Evolutionary conservation across 2,329 filamentous ascomycete genomes (phyloP), one percentile per base, ranked within the genome.

Genomic region (Pseudonectria foliicola): DNA sequence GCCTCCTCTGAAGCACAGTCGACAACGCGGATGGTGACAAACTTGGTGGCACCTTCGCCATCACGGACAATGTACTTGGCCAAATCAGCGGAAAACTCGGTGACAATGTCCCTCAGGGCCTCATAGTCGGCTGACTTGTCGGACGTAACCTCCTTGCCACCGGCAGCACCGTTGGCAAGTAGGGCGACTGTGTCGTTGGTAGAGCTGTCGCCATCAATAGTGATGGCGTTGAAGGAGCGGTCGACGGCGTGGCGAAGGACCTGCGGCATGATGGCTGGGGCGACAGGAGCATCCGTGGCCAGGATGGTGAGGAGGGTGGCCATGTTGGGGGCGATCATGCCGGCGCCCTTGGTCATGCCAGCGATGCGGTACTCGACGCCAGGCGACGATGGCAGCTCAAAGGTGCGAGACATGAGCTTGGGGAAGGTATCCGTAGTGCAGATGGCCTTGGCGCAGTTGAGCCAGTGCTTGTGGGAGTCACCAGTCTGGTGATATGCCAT

Each of bases 301-400:
- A 96, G 75, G 42, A 96, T 83, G 35, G 86, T 88, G 25, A 98
- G 78, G 24, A 96, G 75, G 1, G 92, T 98, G 21, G 88, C 92
- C 89, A 98, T 95, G 68, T 98, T 96, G 31, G 92, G 92, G 57
- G 95, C 89, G 60, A 98, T 95, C 92, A 98, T 98, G 55, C 92
- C 92, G 5, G 92, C 92, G 38, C 92, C 92, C 68, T 98, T 98
- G 54, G 90, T 94, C 78, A 94, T 93, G 50, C 92, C 92, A 10
- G 86, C 88, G 32, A 98, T 82, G 50, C 76, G 74, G 66, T 95
- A 98, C 58, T 82, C 80, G 32, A 77, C 69, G 13, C 71, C 71
- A 1, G 85, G 78, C 4, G 85, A 84, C 2, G 85, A 89, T 4
- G 92, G 89, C 23, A 98, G 77, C 18, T 71, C 79, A 63, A 96